Percentiles rank a stretch among this genome's conserved stretches.
phyloP scores from a whole-genome alignment of 225 moss, liverwort and hornwort species.

The Pseudisothecium myosuroides region DNA sequence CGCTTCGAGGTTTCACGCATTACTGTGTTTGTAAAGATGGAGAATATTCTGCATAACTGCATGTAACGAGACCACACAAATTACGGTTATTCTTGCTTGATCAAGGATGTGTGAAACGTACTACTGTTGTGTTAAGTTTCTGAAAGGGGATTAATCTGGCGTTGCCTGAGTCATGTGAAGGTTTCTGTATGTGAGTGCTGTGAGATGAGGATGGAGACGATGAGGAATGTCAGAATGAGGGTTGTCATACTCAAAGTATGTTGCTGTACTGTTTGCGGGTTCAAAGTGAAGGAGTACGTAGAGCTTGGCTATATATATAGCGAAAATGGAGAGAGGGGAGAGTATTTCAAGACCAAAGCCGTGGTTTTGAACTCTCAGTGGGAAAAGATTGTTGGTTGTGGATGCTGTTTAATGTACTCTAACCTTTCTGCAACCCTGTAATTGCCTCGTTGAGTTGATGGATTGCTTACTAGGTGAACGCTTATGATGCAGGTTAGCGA shows the following conservation, averaged over 20 bases:
- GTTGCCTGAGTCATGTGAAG: background rate
- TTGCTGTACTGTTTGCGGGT: background rate
- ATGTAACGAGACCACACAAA: background rate
- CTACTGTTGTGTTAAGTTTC: no score
- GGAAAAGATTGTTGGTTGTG: no score
- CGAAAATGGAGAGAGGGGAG: background rate
- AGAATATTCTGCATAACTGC: background rate
- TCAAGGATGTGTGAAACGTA: background rate
- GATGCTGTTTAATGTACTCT: no score
- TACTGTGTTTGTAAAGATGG: background rate
- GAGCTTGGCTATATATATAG: no score
- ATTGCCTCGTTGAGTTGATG: no score
- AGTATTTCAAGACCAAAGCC: background rate
- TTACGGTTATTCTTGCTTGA: background rate
- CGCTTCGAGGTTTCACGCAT: background rate
- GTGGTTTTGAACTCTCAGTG: no score
- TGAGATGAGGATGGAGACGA: background rate
- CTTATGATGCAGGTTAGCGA: no score
- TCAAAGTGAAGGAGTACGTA: background rate
- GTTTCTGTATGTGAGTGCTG: background rate
- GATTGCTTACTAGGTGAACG: no score
- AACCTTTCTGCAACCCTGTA: no score
- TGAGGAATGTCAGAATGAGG: background rate
- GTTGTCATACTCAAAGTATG: background rate
- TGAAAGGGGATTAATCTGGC: no score